Evolutionary conservation across 164 flowering plant genomes (phyloP).

Genomic region (Euptelea pleiosperma): DNA sequence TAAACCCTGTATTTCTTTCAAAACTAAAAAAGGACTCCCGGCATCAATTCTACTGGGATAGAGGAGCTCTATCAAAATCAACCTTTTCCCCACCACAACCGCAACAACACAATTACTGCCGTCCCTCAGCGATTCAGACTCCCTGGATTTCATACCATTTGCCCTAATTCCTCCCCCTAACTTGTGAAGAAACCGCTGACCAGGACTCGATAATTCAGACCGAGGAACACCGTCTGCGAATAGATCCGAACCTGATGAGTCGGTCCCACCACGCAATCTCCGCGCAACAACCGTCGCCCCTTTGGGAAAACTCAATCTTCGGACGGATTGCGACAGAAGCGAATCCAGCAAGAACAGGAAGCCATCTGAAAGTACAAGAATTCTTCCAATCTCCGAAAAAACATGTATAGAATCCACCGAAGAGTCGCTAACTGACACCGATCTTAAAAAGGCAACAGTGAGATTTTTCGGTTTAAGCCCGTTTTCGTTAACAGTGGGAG

Average conservation of each 20-base stretch:
- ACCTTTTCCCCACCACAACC: conserved; percentile 46
- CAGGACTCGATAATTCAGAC: conserved; percentile 20
- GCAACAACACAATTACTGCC: conserved; percentile 39
- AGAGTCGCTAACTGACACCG: conserved; percentile 26
- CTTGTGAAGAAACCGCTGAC: conserved; percentile 40
- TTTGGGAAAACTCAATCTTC: conserved; percentile 38
- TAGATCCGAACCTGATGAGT: conserved; percentile 22
- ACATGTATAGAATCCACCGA: conserved; percentile 41
- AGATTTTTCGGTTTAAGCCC: not conserved
- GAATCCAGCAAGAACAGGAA: conserved; percentile 44
- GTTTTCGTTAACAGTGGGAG: not conserved
- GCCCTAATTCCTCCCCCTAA: conserved; percentile 48
- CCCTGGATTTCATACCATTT: conserved; percentile 40
- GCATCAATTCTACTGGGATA: conserved; percentile 16
- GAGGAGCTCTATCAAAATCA: conserved; percentile 56
- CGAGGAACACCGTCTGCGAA: conserved; percentile 7
- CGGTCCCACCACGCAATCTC: conserved; percentile 25
- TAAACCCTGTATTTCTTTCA: conserved; percentile 66
- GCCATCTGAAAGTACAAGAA: conserved; percentile 54
- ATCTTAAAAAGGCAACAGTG: conserved; percentile 27
- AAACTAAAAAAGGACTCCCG: conserved; percentile 30
- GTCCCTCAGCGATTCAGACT: conserved; percentile 21
- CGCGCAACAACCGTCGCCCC: conserved; percentile 45
- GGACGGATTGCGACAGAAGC: conserved; percentile 33
- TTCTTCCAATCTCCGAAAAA: conserved; percentile 33